These are phyloP conservation scores for Hymenoscyphus occultus DNA, from an alignment of 2,329 filamentous ascomycete genomes.

Conservation along the genomic window DNA sequence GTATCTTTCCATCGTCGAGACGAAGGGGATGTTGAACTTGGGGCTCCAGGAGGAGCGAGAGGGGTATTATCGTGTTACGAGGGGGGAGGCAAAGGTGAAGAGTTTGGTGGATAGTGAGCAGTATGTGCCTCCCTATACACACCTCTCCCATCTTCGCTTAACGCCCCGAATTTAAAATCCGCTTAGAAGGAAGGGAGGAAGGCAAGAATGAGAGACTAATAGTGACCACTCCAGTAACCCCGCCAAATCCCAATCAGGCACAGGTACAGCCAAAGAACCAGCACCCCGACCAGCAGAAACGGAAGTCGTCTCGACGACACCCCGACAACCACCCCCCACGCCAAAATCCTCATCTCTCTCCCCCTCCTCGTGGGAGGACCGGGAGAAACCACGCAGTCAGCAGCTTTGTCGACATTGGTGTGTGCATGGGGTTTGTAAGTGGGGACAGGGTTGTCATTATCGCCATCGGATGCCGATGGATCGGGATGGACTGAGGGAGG, in stretches of 20 bases:
- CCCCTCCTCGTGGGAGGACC: too few relatives aligned
- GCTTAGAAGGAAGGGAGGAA: too few relatives aligned
- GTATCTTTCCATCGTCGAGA: constrained; percentile 26
- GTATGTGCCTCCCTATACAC: background rate
- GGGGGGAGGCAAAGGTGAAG: constrained; percentile 3
- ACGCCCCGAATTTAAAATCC: background rate
- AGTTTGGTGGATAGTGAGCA: background rate
- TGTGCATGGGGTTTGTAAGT: constrained; percentile 47
- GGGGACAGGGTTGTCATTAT: constrained; percentile 43
- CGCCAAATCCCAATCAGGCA: background rate
- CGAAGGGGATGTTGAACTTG: constrained; percentile 33
- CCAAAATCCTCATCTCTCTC: constrained; percentile 2
- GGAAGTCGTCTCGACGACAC: background rate
- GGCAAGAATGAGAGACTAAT: too few relatives aligned
- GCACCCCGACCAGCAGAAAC: background rate
- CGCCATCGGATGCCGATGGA: constrained; percentile 48
- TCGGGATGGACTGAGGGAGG: constrained; percentile 39
- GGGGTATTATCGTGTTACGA: constrained; percentile 21
- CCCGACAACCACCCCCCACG: constrained; percentile 8
- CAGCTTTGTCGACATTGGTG: constrained; percentile 48
- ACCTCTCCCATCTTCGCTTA: background rate
- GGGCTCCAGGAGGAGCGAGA: constrained; percentile 25
- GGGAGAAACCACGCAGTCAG: background rate
- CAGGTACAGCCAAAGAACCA: background rate
- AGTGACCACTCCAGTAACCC: background rate